Base-by-base conservation (phyloP, 441 rosid genomes). In the Sinapis alba region DNA sequence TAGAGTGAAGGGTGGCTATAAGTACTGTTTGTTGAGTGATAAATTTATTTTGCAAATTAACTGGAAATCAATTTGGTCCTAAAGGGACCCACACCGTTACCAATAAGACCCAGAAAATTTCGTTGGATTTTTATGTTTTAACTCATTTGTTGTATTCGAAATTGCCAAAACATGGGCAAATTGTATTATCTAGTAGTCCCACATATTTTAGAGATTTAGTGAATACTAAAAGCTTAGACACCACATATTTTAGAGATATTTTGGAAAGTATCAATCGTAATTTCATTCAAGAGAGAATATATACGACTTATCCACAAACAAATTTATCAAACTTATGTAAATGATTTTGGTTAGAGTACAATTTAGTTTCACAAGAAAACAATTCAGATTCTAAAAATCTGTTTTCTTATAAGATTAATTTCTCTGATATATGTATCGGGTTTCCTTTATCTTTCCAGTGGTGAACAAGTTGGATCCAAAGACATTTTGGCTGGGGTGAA, bases 31-130 rank as follows among this genome's bases (percentile, higher is more conserved):
- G 61, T 18, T 7, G 24, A 67, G 56, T 50, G 7, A 50, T 16
- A 15, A 30, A 6, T 28, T 8, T 15, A 79, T 65, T 65, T 65
- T 73, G 79, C 61, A 69, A 82, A 83, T 69, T 73, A 71, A 78
- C 92, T 89, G 91, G 89, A 86, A 86, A 81, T 87, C 96, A 89
- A 83, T 81, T 82, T 84, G 78, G 76, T 71, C 78, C 73, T 27
- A 62, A 41, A 3, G 82, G 97, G 92, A 58, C 92, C 93, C 85
- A 80, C 68, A 21, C 15, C 19, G 53, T 64, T 71, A 77, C 71
- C 59, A 64, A 41, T 41, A 76, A n/a, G 45, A 64, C 60, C 26
- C 45, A 26, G 15, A 71, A 77, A 58, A 58, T 64, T 62, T 71
- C 57, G 36, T 65, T 59, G 43, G 10, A 50, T 50, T 50, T 38